Evolutionary conservation across 2,329 filamentous ascomycete species (phyloP).

Genomic region (Gnomoniopsis smithogilvyi): DNA sequence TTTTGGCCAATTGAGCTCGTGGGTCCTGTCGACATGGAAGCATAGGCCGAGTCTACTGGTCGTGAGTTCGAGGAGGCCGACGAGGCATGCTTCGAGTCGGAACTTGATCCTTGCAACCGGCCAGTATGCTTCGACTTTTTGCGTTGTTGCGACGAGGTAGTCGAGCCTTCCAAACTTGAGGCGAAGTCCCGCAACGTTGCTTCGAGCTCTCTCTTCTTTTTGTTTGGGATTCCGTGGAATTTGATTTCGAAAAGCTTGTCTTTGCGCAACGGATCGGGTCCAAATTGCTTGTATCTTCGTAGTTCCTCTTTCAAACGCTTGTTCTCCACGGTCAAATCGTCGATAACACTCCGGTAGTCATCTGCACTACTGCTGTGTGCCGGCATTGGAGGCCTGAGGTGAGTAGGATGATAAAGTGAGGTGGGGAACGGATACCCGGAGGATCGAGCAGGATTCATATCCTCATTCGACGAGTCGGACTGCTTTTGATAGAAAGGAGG

Average conservation of each 20-base stretch:
- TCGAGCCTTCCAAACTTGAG: conserved; percentile 54
- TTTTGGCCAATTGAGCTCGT: conserved; percentile 27
- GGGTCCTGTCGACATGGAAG: conserved; percentile 59
- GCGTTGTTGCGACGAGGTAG: conserved; percentile 38
- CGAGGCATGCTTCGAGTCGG: conserved; percentile 49
- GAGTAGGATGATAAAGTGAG: neutral
- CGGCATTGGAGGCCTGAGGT: conserved; percentile 17
- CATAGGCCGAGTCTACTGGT: conserved; percentile 62
- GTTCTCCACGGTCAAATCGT: conserved; percentile 82
- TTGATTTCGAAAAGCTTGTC: conserved; percentile 84
- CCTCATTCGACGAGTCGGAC: conserved; percentile 50
- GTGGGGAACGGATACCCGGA: conserved; percentile 22
- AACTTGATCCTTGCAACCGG: conserved; percentile 39
- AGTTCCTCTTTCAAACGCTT: conserved; percentile 72
- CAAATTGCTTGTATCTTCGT: conserved; percentile 65
- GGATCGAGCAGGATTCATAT: conserved; percentile 20
- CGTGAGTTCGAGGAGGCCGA: conserved; percentile 51
- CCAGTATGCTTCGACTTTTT: conserved; percentile 39
- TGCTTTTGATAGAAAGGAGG: conserved; percentile 55
- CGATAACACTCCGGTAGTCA: conserved; percentile 79
- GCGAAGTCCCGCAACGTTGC: conserved; percentile 70
- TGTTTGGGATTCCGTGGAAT: conserved; percentile 67
- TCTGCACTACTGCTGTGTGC: conserved; percentile 62
- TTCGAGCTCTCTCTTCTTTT: conserved; percentile 75
- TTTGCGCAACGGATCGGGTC: conserved; percentile 63